Evolutionary conservation across 306 rosid species (phyloP).

Genomic region (Pachyrhizus erosus): DNA sequence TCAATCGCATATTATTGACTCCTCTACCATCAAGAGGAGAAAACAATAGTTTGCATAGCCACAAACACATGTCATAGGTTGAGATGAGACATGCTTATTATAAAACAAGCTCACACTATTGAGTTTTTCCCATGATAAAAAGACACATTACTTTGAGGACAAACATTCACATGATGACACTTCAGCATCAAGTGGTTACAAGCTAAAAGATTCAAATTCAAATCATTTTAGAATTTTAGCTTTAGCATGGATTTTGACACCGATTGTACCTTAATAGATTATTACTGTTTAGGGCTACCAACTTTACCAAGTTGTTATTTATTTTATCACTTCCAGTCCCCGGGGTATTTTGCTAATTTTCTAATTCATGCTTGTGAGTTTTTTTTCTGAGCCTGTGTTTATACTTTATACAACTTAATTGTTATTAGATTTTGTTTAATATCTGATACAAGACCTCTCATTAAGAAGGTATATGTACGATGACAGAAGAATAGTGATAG

Average conservation of each 20-base stretch:
- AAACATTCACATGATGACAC: constrained; percentile 4
- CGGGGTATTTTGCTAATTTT: neutral
- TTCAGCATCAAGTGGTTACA: neutral
- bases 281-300: neutral
- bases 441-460: too few relatives aligned
- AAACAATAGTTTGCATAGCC: neutral
- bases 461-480: too few relatives aligned
- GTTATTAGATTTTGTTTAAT: constrained; percentile 9
- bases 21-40: constrained; percentile 20
- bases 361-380: neutral
- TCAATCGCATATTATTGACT: constrained; percentile 4
- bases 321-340: neutral
- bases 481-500: too few relatives aligned
- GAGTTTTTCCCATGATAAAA: neutral
- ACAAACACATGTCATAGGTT: neutral
- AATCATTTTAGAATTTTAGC: neutral
- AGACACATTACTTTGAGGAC: neutral
- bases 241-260: neutral
- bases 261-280: neutral
- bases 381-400: constrained; percentile 15
- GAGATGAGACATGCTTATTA: neutral
- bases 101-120: neutral
- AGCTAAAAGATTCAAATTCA: neutral
- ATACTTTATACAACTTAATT: neutral
- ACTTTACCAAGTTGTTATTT: constrained; percentile 12